Base-by-base conservation (phyloP, 345 rosid species). In the Pseudoturritis turrita region DNA sequence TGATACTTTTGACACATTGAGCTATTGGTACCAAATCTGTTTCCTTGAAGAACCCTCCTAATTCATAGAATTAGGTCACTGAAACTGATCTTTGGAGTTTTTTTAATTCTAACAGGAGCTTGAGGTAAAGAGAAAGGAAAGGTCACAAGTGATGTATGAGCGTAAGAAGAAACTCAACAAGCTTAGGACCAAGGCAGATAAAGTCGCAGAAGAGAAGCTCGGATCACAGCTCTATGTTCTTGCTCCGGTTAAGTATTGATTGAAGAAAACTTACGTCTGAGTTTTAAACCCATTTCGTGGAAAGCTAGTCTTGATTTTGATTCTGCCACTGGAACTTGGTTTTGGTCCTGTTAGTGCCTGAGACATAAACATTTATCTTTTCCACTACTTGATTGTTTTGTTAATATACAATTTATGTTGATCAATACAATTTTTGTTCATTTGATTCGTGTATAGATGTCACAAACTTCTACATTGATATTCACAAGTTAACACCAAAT, bases 101-200 rank as follows among this genome's bases (percentile, higher is more conserved):
- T 26, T 12, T 39, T 64, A n/a, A 11, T 15, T 7, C 6, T n/a
- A 13, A 18, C 79, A 85, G 89, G 90, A 91, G 53, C 84, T 87
- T 6, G 93, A 87, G 84, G 72, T 66, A 65, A 87, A 84, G 86
- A 87, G 94, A 70, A 89, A 89, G 81, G 90, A 89, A 54, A 86
- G 78, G 65, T 62, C 88, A 35, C 85, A 83, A 76, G 65, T 79
- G 6, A 49, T 56, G 3, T 86, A 85, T 45, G 89, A 89, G 79
- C 84, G 83, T 74, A 89, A 81, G 83, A 91, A 87, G 83, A 86
- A 85, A 73, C 55, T 88, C 62, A 79, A 52, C 62, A 91, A 84
- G 56, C 86, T 87, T 25, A 81, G 83, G 83, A 73, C 51, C 17
- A 85, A 88, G 80, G 92, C 90, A 9, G 92, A 83, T 82, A 82